Conservation (phyloP, 2,329 filamentous ascomycete species). For the Epichloe sibirici region DNA sequence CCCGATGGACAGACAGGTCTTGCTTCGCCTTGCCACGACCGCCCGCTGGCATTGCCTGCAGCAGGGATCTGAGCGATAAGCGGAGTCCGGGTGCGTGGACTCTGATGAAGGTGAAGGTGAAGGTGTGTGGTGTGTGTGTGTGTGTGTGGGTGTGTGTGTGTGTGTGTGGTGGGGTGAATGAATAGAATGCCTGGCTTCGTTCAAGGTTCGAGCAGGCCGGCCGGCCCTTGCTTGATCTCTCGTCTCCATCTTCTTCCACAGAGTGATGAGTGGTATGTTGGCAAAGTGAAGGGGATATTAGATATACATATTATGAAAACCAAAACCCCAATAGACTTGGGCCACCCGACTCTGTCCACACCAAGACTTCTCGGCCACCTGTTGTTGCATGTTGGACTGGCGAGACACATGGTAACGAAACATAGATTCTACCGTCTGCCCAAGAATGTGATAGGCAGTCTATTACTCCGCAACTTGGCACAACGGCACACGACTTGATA, state of each 20-base stretch:
- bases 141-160: too few species aligned
- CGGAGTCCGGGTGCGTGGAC: slow-evolving; percentile 3
- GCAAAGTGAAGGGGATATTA: too few species aligned
- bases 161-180: slow-evolving; percentile 3
- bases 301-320: too few species aligned
- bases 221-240: not conserved
- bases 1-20: not conserved
- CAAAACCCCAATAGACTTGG: not conserved
- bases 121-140: too few species aligned
- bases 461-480: not conserved
- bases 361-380: not conserved
- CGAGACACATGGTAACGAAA: not conserved
- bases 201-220: not conserved
- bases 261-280: not conserved
- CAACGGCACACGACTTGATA: not conserved
- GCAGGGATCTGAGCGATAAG: slow-evolving; percentile 14
- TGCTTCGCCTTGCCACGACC: slow-evolving; percentile 5
- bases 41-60: slow-evolving; percentile 11
- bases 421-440: not conserved
- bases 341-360: not conserved
- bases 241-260: not conserved
- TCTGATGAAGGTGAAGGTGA: too few species aligned
- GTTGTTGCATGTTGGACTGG: not conserved
- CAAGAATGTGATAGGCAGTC: not conserved
- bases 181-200: slow-evolving; percentile 2